Percentiles rank a stretch among this genome's conserved stretches.
Evolutionary conservation across 441 rosid genomes (phyloP).

Genomic region (Eruca vesicaria): DNA sequence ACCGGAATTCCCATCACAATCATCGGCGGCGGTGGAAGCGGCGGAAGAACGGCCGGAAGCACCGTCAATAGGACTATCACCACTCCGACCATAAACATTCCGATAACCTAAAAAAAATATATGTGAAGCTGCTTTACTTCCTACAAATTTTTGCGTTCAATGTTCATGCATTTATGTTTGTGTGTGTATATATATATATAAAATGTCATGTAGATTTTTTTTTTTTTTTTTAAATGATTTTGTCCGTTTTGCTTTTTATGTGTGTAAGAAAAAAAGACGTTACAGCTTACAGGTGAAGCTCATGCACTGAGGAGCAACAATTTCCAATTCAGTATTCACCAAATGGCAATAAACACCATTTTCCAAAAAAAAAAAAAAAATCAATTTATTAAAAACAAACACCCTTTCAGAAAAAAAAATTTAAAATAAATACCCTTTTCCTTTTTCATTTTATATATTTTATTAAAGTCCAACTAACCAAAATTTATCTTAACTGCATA

Average conservation of each 20-base stretch:
- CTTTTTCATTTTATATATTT: too few relatives aligned
- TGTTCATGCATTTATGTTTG: not conserved
- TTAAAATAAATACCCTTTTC: too few relatives aligned
- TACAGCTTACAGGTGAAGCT: slow-evolving; percentile 36
- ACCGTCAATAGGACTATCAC: slow-evolving; percentile 17
- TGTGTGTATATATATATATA: not conserved
- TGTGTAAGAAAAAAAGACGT: slow-evolving; percentile 35
- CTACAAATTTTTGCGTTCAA: not conserved
- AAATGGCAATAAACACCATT: slow-evolving; percentile 14
- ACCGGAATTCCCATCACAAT: slow-evolving; percentile 34
- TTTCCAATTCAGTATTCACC: slow-evolving; percentile 18
- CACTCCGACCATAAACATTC: slow-evolving; percentile 18
- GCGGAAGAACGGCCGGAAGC: slow-evolving; percentile 32
- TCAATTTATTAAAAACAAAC: too few relatives aligned
- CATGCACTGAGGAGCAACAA: slow-evolving; percentile 30
- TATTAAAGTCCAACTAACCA: too few relatives aligned
- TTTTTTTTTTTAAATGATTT: not conserved
- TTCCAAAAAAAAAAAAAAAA: too few relatives aligned
- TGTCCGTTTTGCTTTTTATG: slow-evolving; percentile 14
- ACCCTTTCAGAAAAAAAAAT: too few relatives aligned
- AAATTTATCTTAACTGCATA: too few relatives aligned
- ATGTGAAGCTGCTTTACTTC: not conserved
- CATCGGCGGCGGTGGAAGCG: slow-evolving; percentile 36
- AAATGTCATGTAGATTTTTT: not conserved
- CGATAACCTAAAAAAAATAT: not conserved